Conservation (phyloP, 164 flowering plant genomes). For the Chimonanthus salicifolius region DNA sequence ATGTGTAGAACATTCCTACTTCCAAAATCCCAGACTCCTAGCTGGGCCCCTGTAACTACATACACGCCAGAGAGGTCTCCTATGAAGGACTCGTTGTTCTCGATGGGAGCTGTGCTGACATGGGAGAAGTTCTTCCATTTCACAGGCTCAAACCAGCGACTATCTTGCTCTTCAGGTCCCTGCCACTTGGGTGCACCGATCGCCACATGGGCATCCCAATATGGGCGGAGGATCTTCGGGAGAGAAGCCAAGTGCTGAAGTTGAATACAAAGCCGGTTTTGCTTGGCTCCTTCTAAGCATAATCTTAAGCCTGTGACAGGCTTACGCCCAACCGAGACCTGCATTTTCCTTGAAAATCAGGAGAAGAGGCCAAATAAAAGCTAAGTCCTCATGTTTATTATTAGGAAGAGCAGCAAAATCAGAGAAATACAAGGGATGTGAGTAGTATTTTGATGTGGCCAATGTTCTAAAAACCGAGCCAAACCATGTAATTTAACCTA, state of each 20-base stretch:
- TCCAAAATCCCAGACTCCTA: slow-evolving; percentile 96
- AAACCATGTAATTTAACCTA: too few relatives aligned
- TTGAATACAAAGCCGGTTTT: slow-evolving; percentile 60
- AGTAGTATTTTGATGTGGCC: background rate
- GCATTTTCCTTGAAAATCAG: slow-evolving; percentile 21
- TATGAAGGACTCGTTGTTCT: slow-evolving; percentile 49
- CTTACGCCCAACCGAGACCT: slow-evolving; percentile 78
- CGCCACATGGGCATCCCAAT: slow-evolving; percentile 76
- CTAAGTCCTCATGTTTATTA: background rate
- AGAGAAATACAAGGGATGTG: background rate
- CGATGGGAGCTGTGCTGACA: slow-evolving; percentile 83
- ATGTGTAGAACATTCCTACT: slow-evolving; percentile 63
- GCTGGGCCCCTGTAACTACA: slow-evolving; percentile 91
- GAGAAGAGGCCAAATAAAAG: background rate
- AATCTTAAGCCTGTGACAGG: slow-evolving; percentile 79
- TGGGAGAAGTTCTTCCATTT: slow-evolving; percentile 93
- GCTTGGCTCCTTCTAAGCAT: slow-evolving; percentile 67
- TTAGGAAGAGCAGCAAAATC: background rate
- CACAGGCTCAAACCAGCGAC: slow-evolving; percentile 87
- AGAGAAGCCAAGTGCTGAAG: slow-evolving; percentile 68
- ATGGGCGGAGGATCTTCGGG: slow-evolving; percentile 69
- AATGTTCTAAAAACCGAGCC: too few relatives aligned
- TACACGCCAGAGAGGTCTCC: slow-evolving; percentile 57
- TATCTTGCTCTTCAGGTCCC: slow-evolving; percentile 92
- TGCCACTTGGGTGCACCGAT: slow-evolving; percentile 90